Conservation (phyloP, 768 basidiomycete genomes). For the Agaricus bisporus region DNA sequence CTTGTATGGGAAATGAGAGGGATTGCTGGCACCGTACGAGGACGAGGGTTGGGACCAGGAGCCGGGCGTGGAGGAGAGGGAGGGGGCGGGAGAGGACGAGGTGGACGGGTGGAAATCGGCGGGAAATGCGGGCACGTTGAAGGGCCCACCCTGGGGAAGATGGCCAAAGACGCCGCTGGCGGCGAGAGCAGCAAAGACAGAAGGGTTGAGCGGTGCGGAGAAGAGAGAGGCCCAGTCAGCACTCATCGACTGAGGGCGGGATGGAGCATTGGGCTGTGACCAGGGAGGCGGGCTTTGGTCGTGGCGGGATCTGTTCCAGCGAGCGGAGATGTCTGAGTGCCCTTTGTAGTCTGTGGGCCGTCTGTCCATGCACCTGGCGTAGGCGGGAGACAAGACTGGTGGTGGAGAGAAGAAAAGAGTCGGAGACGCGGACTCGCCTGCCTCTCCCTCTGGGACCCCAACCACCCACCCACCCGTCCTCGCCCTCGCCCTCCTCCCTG, state of each 20-base stretch:
- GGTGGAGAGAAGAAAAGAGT: slow-evolving; percentile 1
- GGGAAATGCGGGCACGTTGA: slow-evolving; percentile 32
- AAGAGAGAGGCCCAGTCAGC: slow-evolving; percentile 54
- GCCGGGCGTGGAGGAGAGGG: slow-evolving; percentile 16
- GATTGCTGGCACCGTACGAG: slow-evolving; percentile 14
- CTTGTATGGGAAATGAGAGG: slow-evolving; percentile 21
- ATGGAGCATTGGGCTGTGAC: slow-evolving; percentile 21
- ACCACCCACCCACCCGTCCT: too few relatives aligned
- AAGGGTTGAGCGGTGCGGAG: slow-evolving; percentile 54
- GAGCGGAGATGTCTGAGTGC: slow-evolving; percentile 5
- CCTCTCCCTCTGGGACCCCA: background rate
- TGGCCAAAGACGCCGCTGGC: slow-evolving; percentile 52
- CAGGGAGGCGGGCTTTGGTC: slow-evolving; percentile 18
- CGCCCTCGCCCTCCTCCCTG: too few relatives aligned
- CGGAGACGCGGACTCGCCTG: too few relatives aligned
- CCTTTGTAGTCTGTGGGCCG: background rate
- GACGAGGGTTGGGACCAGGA: slow-evolving; percentile 26
- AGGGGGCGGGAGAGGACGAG: slow-evolving; percentile 14
- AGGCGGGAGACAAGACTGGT: too few relatives aligned
- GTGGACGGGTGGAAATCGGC: slow-evolving; percentile 2
- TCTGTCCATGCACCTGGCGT: background rate
- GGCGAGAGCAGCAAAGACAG: slow-evolving; percentile 54
- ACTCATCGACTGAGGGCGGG: slow-evolving; percentile 18
- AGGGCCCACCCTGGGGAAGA: slow-evolving; percentile 19
- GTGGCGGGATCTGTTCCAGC: slow-evolving; percentile 25